phyloP scores from a whole-genome alignment of 1,284 basidiomycete species.

The Schizophyllum amplum region DNA sequence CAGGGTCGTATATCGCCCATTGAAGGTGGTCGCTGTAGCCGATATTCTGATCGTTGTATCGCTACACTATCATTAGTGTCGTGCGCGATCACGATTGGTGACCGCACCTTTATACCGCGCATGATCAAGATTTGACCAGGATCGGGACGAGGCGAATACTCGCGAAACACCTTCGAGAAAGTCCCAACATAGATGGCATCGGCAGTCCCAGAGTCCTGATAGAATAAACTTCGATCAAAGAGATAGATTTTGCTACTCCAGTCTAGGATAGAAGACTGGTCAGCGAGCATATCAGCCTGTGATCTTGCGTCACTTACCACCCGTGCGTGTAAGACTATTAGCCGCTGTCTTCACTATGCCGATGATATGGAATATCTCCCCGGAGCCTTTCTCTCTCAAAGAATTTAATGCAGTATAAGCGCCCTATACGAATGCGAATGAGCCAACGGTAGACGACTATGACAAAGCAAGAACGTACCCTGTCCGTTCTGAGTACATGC shows the following conservation, averaged over 20 bases:
- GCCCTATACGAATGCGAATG: neutral
- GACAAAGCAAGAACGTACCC: too few species aligned
- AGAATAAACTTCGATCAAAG: neutral
- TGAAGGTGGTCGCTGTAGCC: neutral
- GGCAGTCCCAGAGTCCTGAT: neutral
- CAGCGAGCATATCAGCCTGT: neutral
- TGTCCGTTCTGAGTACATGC: too few species aligned
- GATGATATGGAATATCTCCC: neutral
- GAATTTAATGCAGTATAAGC: neutral
- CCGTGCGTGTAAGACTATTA: neutral
- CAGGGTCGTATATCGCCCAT: neutral
- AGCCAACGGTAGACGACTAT: too few species aligned
- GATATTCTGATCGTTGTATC: neutral
- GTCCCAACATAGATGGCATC: neutral
- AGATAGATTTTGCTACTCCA: neutral
- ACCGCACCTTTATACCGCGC: neutral
- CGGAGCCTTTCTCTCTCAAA: neutral
- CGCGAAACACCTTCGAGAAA: neutral
- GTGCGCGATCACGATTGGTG: neutral
- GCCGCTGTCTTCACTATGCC: neutral
- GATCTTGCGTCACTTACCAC: neutral
- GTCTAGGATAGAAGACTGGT: neutral
- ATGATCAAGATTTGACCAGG: neutral
- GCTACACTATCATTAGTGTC: neutral
- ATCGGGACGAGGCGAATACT: neutral